A percentile compares a stretch with the other conserved stretches of the same genome.
Evolutionary conservation across 73 alveolate genomes (phyloP).

Genomic region (Blepharisma japonicum): DNA sequence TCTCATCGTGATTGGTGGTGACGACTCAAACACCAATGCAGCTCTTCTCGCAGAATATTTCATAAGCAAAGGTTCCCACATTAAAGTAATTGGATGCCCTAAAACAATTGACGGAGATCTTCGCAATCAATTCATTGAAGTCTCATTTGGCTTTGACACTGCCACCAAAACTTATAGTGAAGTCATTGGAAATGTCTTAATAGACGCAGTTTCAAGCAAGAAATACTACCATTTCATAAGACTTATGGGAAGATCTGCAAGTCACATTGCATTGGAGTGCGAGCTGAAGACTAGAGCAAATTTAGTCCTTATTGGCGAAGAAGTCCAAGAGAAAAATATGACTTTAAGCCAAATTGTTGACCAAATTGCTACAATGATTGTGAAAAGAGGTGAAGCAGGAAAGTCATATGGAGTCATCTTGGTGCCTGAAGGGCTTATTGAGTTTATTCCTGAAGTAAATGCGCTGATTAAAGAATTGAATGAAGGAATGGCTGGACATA

Average conservation of each 20-base stretch:
- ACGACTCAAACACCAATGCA: conserved; percentile 97
- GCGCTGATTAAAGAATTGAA: conserved; percentile 43
- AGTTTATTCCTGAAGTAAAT: conserved; percentile 83
- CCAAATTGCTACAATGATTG: conserved; percentile 69
- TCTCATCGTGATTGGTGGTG: conserved; percentile 98
- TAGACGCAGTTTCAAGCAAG: conserved; percentile 72
- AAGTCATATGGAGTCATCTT: conserved; percentile 93
- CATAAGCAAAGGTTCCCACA: conserved; percentile 63
- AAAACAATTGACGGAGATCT: conserved; percentile 99
- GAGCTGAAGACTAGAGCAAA: conserved; percentile 86
- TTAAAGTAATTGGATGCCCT: conserved; percentile 94
- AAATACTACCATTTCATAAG: conserved; percentile 96
- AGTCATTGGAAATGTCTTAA: conserved; percentile 87
- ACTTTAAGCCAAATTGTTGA: conserved; percentile 72
- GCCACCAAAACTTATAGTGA: conserved; percentile 97
- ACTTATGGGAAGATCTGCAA: conserved; percentile 98
- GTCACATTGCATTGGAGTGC: conserved; percentile 96
- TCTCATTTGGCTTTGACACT: conserved; percentile 96
- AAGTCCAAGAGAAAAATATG: conserved; percentile 70
- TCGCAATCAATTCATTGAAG: conserved; percentile 85
- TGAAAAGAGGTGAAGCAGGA: conserved; percentile 56
- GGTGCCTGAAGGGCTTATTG: conserved; percentile 98
- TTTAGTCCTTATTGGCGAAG: conserved; percentile 89
- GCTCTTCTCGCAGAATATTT: conserved; percentile 97
- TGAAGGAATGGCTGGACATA: conserved; percentile 33